phyloP scores from a whole-genome alignment of 306 rosid genomes.

The Vicia sativa region DNA sequence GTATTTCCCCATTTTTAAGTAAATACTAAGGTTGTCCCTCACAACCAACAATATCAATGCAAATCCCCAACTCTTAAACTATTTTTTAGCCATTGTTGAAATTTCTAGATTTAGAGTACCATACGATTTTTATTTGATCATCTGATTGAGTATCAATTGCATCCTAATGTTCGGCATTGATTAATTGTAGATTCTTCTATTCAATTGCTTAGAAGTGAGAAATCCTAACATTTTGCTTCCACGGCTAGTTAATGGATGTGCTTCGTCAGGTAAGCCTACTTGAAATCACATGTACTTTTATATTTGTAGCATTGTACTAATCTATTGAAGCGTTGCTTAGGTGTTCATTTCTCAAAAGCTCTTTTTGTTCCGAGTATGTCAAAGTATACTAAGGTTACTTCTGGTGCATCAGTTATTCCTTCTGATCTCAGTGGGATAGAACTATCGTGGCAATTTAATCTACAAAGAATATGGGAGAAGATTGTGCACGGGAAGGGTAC shows the following conservation, averaged over 20 bases:
- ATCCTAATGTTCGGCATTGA: conserved; percentile 35
- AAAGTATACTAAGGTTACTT: conserved; percentile 63
- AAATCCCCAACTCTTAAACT: conserved; percentile 19
- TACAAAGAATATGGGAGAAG: conserved; percentile 81
- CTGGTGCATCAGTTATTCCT: conserved; percentile 54
- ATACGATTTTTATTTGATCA: background rate
- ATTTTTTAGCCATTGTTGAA: background rate
- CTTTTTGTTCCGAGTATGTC: conserved; percentile 80
- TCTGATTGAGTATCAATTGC: conserved; percentile 21
- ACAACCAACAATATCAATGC: conserved; percentile 10
- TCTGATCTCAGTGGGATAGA: conserved; percentile 51
- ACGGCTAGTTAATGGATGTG: conserved; percentile 59
- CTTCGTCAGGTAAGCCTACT: conserved; percentile 66
- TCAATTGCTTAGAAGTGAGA: conserved; percentile 83
- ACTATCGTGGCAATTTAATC: conserved; percentile 68
- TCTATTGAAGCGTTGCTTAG: conserved; percentile 42
- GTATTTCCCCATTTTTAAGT: conserved; percentile 9
- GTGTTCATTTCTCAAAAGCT: conserved; percentile 66
- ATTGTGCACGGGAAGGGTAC: conserved; percentile 59
- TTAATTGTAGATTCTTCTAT: conserved; percentile 69
- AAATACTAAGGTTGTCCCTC: background rate
- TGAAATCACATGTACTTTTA: conserved; percentile 24
- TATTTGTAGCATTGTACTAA: conserved; percentile 19
- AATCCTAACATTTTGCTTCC: conserved; percentile 73
- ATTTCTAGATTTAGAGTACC: conserved; percentile 4